Percentiles rank a stretch among this genome's conserved stretches.
phyloP scores from a whole-genome alignment of 495 filamentous ascomycete species.

The Talaromyces liani region DNA sequence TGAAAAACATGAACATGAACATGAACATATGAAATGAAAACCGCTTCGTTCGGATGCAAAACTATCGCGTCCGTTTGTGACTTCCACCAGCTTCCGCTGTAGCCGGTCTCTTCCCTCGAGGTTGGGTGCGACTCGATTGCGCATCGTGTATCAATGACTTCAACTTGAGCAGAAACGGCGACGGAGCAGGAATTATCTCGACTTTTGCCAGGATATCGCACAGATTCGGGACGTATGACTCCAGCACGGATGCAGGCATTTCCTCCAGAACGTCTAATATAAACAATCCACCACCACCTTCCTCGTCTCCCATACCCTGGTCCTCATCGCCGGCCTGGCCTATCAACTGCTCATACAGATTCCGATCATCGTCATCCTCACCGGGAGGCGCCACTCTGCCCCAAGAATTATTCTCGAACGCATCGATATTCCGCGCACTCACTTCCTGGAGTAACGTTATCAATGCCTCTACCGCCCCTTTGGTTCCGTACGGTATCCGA shows the following conservation, averaged over 20 bases:
- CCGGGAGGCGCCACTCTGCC: conserved; percentile 29
- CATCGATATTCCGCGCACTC: conserved; percentile 37
- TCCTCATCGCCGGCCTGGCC: conserved; percentile 17
- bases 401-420: conserved; percentile 31
- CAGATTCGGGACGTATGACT: conserved; percentile 24
- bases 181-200: conserved; percentile 34
- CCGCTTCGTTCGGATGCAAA: no score
- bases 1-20: not conserved
- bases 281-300: conserved; percentile 30
- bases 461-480: conserved; percentile 33
- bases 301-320: conserved; percentile 10
- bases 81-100: conserved; percentile 20
- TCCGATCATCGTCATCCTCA: conserved; percentile 42
- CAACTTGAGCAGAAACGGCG: conserved; percentile 27
- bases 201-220: conserved; percentile 28
- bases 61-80: conserved; percentile 29
- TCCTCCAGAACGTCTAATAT: conserved; percentile 35
- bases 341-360: conserved; percentile 42
- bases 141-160: conserved; percentile 22
- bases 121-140: conserved; percentile 18
- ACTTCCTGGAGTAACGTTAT: conserved; percentile 38
- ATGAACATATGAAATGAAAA: not conserved
- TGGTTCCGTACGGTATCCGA: conserved; percentile 30
- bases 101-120: conserved; percentile 31
- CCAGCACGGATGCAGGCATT: conserved; percentile 25